Conservation (phyloP, 2,329 filamentous ascomycete genomes). For the Dothistroma septosporum region DNA sequence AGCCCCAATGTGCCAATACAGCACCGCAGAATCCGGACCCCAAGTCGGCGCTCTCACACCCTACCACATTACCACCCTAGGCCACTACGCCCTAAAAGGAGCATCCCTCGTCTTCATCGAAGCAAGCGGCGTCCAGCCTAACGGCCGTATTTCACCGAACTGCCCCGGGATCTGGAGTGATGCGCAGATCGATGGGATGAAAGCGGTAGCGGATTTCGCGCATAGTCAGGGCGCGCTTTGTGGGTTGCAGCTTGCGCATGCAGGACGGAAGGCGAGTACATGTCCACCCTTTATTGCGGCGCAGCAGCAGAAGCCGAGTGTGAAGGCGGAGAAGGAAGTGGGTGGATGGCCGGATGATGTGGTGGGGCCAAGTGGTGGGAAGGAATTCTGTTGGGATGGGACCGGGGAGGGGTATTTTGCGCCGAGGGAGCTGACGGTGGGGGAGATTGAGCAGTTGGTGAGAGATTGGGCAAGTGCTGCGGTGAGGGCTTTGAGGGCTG, state of each 20-base stretch:
- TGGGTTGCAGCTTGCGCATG: slow-evolving; percentile 76
- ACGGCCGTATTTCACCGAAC: slow-evolving; percentile 78
- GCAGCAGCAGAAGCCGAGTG: slow-evolving; percentile 39
- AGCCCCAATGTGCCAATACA: slow-evolving; percentile 64
- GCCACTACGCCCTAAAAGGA: slow-evolving; percentile 71
- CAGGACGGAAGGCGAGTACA: slow-evolving; percentile 60
- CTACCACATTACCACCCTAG: slow-evolving; percentile 78
- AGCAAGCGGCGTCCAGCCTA: slow-evolving; percentile 69
- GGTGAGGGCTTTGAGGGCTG: slow-evolving; percentile 51
- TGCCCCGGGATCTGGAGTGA: slow-evolving; percentile 80
- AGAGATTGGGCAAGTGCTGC: slow-evolving; percentile 35
- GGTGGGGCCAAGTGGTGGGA: slow-evolving; percentile 51
- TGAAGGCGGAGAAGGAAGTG: slow-evolving; percentile 47
- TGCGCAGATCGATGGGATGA: slow-evolving; percentile 69
- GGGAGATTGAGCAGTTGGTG: background rate
- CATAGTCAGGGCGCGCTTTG: slow-evolving; percentile 73
- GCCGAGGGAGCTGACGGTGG: slow-evolving; percentile 21
- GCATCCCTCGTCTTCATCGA: slow-evolving; percentile 71
- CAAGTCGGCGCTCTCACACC: slow-evolving; percentile 64
- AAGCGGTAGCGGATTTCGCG: slow-evolving; percentile 68
- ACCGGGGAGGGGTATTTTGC: slow-evolving; percentile 37
- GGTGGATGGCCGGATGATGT: slow-evolving; percentile 54
- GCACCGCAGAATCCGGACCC: slow-evolving; percentile 50
- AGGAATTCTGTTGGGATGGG: slow-evolving; percentile 40
- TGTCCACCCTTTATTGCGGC: slow-evolving; percentile 57